phyloP scores from a whole-genome alignment of 2,329 filamentous ascomycete species.

The Aspergillus candidus region DNA sequence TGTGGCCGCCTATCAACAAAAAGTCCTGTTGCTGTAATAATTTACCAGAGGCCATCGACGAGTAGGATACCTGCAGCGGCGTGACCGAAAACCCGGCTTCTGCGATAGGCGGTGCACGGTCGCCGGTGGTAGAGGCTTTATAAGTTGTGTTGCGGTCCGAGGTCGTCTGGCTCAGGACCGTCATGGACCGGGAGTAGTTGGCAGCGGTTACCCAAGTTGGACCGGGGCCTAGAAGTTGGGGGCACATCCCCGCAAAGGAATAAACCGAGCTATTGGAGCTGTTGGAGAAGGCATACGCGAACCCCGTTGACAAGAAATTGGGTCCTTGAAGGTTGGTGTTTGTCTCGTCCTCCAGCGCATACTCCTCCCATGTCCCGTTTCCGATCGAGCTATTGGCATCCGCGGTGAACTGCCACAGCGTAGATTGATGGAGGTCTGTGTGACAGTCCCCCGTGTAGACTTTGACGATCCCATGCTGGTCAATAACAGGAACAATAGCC shows the following conservation, averaged over 20 bases:
- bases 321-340: conserved; percentile 37
- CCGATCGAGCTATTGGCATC: conserved; percentile 36
- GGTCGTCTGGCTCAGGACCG: conserved; percentile 45
- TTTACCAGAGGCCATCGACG: conserved; percentile 56
- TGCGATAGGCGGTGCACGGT: conserved; percentile 61
- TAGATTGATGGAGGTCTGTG: conserved; percentile 43
- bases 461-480: conserved; percentile 62
- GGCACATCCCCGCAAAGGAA: conserved; percentile 88
- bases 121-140: conserved; percentile 43
- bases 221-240: conserved; percentile 39
- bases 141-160: conserved; percentile 28
- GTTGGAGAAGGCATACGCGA: conserved; percentile 60
- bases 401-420: conserved; percentile 63
- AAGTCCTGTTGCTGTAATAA: conserved; percentile 70
- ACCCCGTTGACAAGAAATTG: conserved; percentile 54
- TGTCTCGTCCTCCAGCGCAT: conserved; percentile 29
- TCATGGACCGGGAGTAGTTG: conserved; percentile 75
- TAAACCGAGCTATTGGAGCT: conserved; percentile 52
- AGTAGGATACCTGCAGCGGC: conserved; percentile 61
- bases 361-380: conserved; percentile 52
- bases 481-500: conserved; percentile 67
- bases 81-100: conserved; percentile 87
- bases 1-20: conserved; percentile 80
- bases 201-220: conserved; percentile 61
- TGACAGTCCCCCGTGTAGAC: conserved; percentile 71